A percentile compares a stretch with the other conserved stretches of the same genome.
These are phyloP conservation scores for Penicillium expansum DNA, from an alignment of 2,329 filamentous ascomycete species.

Conservation along the genomic window DNA sequence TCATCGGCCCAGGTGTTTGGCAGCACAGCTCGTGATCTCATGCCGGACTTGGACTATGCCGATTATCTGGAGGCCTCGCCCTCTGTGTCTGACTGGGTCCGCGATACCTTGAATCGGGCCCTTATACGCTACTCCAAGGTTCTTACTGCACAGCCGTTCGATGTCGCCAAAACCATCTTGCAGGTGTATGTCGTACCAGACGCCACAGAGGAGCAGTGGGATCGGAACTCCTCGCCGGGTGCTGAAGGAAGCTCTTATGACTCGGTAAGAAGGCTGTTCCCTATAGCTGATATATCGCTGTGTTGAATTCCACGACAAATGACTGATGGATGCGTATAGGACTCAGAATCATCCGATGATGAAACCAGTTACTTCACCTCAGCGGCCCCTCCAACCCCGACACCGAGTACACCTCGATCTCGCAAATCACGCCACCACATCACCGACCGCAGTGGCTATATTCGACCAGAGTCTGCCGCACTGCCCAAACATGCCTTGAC, in stretches of 20 bases:
- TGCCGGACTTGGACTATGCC: constrained; percentile 88
- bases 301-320: background rate
- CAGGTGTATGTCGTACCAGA: constrained; percentile 64
- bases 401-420: constrained; percentile 42
- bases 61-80: constrained; percentile 79
- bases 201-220: constrained; percentile 33
- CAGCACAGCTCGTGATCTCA: constrained; percentile 73
- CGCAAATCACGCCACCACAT: constrained; percentile 41
- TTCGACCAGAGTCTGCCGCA: constrained; percentile 39
- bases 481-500: constrained; percentile 60
- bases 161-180: constrained; percentile 90
- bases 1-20: constrained; percentile 53
- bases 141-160: constrained; percentile 89
- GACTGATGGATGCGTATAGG: constrained; percentile 24
- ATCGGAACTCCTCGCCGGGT: constrained; percentile 27
- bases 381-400: constrained; percentile 43
- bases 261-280: constrained; percentile 24
- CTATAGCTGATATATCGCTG: background rate
- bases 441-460: constrained; percentile 48
- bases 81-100: constrained; percentile 69
- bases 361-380: constrained; percentile 84
- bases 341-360: constrained; percentile 60
- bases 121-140: constrained; percentile 90
- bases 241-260: constrained; percentile 33
- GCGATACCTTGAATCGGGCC: constrained; percentile 76